Conservation (phyloP, 495 filamentous ascomycete species). For the Trichocladium antarcticum region DNA sequence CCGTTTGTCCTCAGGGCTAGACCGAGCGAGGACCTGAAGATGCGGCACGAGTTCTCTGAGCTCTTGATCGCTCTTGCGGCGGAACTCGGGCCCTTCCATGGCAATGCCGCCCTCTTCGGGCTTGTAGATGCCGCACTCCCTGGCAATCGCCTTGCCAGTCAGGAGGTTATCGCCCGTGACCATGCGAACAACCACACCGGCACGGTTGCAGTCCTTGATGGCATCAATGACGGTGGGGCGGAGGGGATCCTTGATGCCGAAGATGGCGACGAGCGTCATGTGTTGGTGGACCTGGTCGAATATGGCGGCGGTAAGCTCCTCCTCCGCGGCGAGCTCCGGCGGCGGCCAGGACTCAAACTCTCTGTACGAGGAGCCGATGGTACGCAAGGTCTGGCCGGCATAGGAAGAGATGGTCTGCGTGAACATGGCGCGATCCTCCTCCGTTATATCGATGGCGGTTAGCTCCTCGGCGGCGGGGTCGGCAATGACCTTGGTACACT, state of each 20-base stretch:
- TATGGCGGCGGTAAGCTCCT: slow-evolving; percentile 48
- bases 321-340: slow-evolving; percentile 57
- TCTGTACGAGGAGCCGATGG: slow-evolving; percentile 76
- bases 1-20: slow-evolving; percentile 78
- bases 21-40: slow-evolving; percentile 75
- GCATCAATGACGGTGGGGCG: slow-evolving; percentile 66
- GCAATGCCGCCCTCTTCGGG: slow-evolving; percentile 58
- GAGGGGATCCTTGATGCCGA: slow-evolving; percentile 84
- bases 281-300: slow-evolving; percentile 64
- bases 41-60: slow-evolving; percentile 61
- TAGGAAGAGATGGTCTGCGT: slow-evolving; percentile 60
- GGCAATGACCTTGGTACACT: slow-evolving; percentile 55
- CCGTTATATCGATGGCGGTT: slow-evolving; percentile 42
- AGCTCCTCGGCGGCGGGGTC: slow-evolving; percentile 52
- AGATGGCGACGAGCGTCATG: slow-evolving; percentile 70
- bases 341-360: slow-evolving; percentile 91
- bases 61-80: slow-evolving; percentile 55
- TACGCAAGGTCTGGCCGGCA: slow-evolving; percentile 71
- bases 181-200: slow-evolving; percentile 80
- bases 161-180: slow-evolving; percentile 79
- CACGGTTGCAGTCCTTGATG: slow-evolving; percentile 60
- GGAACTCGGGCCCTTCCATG: slow-evolving; percentile 80
- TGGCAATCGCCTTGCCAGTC: slow-evolving; percentile 72
- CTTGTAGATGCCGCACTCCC: slow-evolving; percentile 75
- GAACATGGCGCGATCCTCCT: slow-evolving; percentile 47